These are phyloP conservation scores for Cyclotella atomus DNA, from an alignment of 108 stramenopile genomes.

Conservation along the genomic window DNA sequence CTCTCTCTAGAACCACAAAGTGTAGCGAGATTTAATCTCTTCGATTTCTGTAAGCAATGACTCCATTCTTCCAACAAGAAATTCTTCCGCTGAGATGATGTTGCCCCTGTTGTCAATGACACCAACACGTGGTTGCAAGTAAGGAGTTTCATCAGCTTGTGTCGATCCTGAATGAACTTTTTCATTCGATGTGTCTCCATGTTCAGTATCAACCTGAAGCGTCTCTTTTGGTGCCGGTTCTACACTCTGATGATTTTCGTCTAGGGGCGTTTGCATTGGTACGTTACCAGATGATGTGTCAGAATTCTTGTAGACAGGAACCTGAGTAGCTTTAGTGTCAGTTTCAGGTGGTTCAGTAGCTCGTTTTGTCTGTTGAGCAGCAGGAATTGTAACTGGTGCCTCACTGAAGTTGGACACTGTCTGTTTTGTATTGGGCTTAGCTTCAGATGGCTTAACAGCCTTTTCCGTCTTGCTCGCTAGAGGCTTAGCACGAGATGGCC, in stretches of 20 bases:
- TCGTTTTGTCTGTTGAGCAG: neutral
- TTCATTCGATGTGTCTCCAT: neutral
- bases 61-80: slow-evolving; percentile 19
- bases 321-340: neutral
- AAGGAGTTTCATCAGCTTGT: neutral
- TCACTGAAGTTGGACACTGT: too few species aligned
- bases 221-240: neutral
- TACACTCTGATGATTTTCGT: neutral
- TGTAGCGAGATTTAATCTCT: neutral
- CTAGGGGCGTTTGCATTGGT: neutral
- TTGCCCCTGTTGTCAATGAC: slow-evolving; percentile 4
- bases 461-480: neutral
- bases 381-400: too few species aligned
- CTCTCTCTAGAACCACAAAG: neutral
- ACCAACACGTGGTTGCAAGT: neutral
- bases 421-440: too few species aligned
- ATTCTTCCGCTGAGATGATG: slow-evolving; percentile 4
- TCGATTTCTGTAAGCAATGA: slow-evolving; percentile 5
- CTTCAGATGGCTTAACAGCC: neutral
- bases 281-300: neutral
- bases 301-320: neutral
- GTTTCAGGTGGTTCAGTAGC: neutral
- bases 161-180: neutral
- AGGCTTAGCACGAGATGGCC: too few species aligned
- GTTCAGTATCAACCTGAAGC: neutral